Percentiles rank a stretch among this genome's conserved stretches.
phyloP scores from a whole-genome alignment of 257 asterid genomes.

The Solanum lycopersicoides region DNA sequence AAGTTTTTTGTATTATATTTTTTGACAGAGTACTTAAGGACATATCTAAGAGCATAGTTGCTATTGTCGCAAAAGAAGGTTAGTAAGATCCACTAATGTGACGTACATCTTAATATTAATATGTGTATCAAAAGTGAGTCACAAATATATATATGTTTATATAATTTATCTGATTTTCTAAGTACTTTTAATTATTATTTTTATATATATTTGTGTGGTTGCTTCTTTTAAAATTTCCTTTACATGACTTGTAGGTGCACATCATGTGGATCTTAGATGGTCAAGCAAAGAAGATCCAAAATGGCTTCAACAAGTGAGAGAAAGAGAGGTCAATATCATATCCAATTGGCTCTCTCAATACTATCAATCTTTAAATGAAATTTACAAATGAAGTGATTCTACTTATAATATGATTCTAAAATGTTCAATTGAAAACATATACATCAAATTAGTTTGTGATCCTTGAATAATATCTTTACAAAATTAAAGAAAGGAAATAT shows the following conservation, averaged over 20 bases:
- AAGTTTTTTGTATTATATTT: background rate
- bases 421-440: background rate
- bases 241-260: conserved; percentile 45
- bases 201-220: background rate
- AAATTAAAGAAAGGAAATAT: background rate
- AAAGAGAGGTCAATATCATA: background rate
- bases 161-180: too few relatives aligned
- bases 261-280: conserved; percentile 80
- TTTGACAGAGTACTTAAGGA: conserved; percentile 61
- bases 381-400: background rate
- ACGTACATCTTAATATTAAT: background rate
- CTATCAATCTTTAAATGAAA: conserved; percentile 11
- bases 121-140: background rate
- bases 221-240: background rate
- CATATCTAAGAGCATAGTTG: conserved; percentile 59
- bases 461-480: background rate
- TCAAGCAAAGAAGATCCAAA: conserved; percentile 70
- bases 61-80: conserved; percentile 69
- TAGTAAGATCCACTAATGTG: background rate
- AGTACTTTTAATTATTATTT: too few relatives aligned
- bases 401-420: background rate
- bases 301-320: conserved; percentile 47
- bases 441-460: background rate
- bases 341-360: conserved; percentile 1
- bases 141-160: too few relatives aligned